Conservation (phyloP, 1,284 basidiomycete genomes). For the Apiotrichum montevideense region DNA sequence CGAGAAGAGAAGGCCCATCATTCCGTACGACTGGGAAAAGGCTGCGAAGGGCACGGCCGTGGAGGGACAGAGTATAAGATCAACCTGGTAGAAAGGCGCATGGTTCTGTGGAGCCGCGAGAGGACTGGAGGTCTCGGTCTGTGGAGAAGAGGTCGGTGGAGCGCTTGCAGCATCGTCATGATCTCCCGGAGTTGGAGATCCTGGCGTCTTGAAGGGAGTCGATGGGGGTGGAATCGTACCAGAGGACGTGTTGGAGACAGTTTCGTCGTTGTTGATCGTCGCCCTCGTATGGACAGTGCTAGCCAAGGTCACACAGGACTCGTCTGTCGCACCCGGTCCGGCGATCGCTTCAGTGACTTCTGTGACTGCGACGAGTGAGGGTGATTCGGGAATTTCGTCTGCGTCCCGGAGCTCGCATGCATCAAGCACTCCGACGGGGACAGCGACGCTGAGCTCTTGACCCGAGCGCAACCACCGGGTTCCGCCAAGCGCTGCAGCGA, state of each 20-base stretch:
- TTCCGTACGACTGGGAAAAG: constrained; percentile 19
- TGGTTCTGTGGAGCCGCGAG: background rate
- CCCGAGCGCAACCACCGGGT: constrained; percentile 5
- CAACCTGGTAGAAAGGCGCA: constrained; percentile 29
- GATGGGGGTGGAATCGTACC: too few relatives aligned
- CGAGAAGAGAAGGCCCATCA: constrained; percentile 9
- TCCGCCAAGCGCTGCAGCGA: constrained; percentile 7
- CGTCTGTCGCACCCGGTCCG: too few relatives aligned
- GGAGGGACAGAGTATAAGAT: constrained; percentile 22
- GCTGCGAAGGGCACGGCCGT: background rate
- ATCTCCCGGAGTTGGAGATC: too few relatives aligned
- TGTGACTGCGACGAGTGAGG: too few relatives aligned
- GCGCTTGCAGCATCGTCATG: too few relatives aligned
- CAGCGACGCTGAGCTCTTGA: constrained; percentile 6
- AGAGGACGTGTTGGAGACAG: background rate
- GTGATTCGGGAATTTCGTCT: too few relatives aligned
- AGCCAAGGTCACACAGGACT: too few relatives aligned
- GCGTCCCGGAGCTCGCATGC: background rate
- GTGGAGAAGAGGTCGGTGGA: too few relatives aligned
- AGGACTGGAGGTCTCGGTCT: too few relatives aligned
- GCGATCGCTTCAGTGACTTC: too few relatives aligned
- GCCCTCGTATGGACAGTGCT: too few relatives aligned
- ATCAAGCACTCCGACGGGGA: constrained; percentile 1
- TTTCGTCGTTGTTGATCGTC: background rate
- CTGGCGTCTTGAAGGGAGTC: too few relatives aligned